Conservation (phyloP, 2,329 filamentous ascomycete species). For the Paracoccidioides brasiliensis region DNA sequence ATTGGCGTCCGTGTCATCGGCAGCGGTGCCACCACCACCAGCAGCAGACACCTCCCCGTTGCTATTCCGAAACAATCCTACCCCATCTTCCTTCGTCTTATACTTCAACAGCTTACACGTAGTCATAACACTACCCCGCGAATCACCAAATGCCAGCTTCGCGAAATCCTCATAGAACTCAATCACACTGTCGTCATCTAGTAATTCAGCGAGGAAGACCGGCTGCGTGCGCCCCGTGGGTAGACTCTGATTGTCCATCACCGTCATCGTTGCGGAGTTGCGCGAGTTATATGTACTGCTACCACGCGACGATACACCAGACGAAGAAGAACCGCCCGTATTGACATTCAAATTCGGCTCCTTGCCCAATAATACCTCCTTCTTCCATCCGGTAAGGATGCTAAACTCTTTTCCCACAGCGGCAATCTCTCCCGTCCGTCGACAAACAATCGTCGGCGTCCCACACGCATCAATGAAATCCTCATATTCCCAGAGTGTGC, state of each 20-base stretch:
- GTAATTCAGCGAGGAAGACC: conserved; percentile 79
- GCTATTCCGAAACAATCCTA: conserved; percentile 20
- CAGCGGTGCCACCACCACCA: too few species aligned
- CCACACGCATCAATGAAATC: conserved; percentile 81
- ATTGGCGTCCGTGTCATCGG: conserved; percentile 26
- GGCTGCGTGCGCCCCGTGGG: conserved; percentile 49
- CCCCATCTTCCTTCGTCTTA: conserved; percentile 52
- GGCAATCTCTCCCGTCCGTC: conserved; percentile 87
- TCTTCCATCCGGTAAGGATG: conserved; percentile 89
- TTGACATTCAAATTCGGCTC: conserved; percentile 82
- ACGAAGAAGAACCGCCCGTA: conserved; percentile 40
- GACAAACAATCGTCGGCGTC: conserved; percentile 81
- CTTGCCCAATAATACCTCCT: conserved; percentile 75
- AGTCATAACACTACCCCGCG: conserved; percentile 68
- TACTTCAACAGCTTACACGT: conserved; percentile 85
- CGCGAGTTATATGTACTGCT: conserved; percentile 40
- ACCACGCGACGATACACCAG: conserved; percentile 32
- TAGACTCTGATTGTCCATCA: conserved; percentile 18
- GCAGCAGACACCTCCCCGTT: conserved; percentile 29
- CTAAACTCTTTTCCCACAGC: conserved; percentile 93
- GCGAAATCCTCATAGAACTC: conserved; percentile 96
- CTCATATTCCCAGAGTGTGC: conserved; percentile 83
- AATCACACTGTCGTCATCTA: conserved; percentile 86
- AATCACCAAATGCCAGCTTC: conserved; percentile 81
- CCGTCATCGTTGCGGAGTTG: conserved; percentile 11